These are phyloP conservation scores for Exophiala phaeomuriformis DNA, from an alignment of 2,329 filamentous ascomycete genomes.

Conservation along the genomic window DNA sequence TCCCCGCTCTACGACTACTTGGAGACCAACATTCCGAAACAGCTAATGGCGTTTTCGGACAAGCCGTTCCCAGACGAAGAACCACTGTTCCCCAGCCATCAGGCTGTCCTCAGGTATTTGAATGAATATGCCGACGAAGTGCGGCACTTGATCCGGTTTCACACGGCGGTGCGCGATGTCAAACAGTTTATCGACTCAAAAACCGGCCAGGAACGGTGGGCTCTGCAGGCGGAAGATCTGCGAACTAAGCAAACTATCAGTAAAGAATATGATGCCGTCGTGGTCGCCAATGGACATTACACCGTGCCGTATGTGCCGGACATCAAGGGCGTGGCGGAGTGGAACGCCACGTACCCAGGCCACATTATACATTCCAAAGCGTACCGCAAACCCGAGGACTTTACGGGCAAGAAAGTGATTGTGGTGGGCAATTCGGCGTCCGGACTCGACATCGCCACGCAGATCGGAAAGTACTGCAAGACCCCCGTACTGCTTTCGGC, in stretches of 20 bases:
- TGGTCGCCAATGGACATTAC: constrained; percentile 71
- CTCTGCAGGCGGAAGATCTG: constrained; percentile 49
- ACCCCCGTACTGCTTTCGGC: constrained; percentile 59
- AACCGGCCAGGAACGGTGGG: constrained; percentile 33
- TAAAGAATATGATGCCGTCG: constrained; percentile 62
- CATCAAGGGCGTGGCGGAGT: constrained; percentile 53
- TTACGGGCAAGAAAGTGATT: constrained; percentile 63
- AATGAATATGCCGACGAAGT: constrained; percentile 63
- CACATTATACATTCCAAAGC: constrained; percentile 69
- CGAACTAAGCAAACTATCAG: constrained; percentile 36
- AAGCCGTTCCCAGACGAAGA: constrained; percentile 55
- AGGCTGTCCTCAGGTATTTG: constrained; percentile 66
- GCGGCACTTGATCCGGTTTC: constrained; percentile 60
- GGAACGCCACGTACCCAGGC: constrained; percentile 53
- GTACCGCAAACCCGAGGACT: constrained; percentile 62
- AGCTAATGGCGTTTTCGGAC: constrained; percentile 74
- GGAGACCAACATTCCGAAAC: constrained; percentile 79
- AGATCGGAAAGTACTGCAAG: constrained; percentile 58
- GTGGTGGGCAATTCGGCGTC: constrained; percentile 80
- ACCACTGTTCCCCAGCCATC: constrained; percentile 67
- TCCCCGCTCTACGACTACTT: constrained; percentile 75
- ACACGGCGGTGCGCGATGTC: constrained; percentile 13
- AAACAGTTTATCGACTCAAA: not conserved
- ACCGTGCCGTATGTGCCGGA: constrained; percentile 60
- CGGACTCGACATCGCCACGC: constrained; percentile 71